Evolutionary conservation across 257 asterid species (phyloP).

Genomic region (Penstemon davidsonii): DNA sequence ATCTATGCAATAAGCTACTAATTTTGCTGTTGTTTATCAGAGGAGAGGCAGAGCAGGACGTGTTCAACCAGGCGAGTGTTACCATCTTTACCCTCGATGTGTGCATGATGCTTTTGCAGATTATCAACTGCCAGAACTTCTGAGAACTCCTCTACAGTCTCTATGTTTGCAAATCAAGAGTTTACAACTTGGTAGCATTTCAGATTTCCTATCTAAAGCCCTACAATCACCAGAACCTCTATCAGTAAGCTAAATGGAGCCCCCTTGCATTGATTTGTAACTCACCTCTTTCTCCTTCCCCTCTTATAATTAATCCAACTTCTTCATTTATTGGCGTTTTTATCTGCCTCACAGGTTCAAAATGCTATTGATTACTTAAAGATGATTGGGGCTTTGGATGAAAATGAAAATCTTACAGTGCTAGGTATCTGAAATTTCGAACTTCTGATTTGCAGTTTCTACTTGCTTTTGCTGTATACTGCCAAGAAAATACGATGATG

Average conservation of each 20-base stretch:
- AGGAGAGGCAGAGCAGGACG: constrained; percentile 99
- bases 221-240: constrained; percentile 86
- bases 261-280: constrained; percentile 13
- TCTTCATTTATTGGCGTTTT: constrained; percentile 24
- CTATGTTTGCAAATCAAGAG: constrained; percentile 94
- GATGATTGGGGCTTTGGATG: constrained; percentile 90
- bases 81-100: constrained; percentile 89
- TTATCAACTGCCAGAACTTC: constrained; percentile 93
- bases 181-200: constrained; percentile 82
- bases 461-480: constrained; percentile 19
- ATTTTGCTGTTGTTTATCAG: constrained; percentile 43
- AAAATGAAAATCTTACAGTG: constrained; percentile 72
- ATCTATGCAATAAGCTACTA: constrained; percentile 16
- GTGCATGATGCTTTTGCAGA: constrained; percentile 86
- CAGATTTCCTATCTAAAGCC: constrained; percentile 86
- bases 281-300: constrained; percentile 15
- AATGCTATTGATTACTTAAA: constrained; percentile 82
- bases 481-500: constrained; percentile 18
- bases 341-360: constrained; percentile 67
- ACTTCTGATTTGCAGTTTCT: constrained; percentile 25
- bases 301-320: constrained; percentile 20
- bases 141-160: constrained; percentile 95
- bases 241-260: constrained; percentile 56
- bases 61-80: constrained; percentile 97
- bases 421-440: constrained; percentile 50